A percentile compares a stretch with the other conserved stretches of the same genome.
Evolutionary conservation across 2,329 filamentous ascomycete genomes (phyloP).

Genomic region (Acrocalymma vagum): DNA sequence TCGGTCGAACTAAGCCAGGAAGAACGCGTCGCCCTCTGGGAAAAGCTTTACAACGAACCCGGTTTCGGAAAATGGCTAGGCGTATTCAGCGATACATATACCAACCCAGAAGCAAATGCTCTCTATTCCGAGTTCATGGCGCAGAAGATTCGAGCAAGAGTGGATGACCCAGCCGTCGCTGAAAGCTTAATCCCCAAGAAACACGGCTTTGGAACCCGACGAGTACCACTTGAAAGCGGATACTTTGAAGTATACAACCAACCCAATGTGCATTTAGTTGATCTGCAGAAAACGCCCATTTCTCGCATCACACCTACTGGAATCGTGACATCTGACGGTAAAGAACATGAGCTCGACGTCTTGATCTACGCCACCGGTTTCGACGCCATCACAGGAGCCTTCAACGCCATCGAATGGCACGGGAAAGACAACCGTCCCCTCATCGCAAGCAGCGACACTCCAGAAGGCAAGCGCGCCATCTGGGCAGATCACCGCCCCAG

Average conservation of each 20-base stretch:
- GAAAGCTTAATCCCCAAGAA: constrained; percentile 49
- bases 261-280: constrained; percentile 48
- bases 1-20: constrained; percentile 44
- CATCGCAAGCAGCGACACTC: constrained; percentile 24
- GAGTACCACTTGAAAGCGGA: constrained; percentile 50
- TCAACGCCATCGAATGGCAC: constrained; percentile 27
- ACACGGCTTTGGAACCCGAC: constrained; percentile 50
- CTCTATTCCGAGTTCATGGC: constrained; percentile 30
- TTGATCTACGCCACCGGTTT: constrained; percentile 52
- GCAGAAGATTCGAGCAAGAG: constrained; percentile 42
- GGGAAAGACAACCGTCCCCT: constrained; percentile 28
- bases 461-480: constrained; percentile 15
- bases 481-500: constrained; percentile 27
- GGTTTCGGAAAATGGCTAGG: constrained; percentile 48
- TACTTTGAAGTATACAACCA: constrained; percentile 52
- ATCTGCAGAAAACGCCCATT: constrained; percentile 48
- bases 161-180: constrained; percentile 53
- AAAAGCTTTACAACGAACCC: constrained; percentile 42
- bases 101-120: constrained; percentile 28
- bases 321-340: constrained; percentile 48
- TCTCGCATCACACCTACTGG: constrained; percentile 36
- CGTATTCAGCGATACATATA: constrained; percentile 32
- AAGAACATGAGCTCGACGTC: constrained; percentile 45
- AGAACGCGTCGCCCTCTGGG: constrained; percentile 38
- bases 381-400: constrained; percentile 48